Conservation (phyloP, 148 eudicot species). For the Cornus suecica region DNA sequence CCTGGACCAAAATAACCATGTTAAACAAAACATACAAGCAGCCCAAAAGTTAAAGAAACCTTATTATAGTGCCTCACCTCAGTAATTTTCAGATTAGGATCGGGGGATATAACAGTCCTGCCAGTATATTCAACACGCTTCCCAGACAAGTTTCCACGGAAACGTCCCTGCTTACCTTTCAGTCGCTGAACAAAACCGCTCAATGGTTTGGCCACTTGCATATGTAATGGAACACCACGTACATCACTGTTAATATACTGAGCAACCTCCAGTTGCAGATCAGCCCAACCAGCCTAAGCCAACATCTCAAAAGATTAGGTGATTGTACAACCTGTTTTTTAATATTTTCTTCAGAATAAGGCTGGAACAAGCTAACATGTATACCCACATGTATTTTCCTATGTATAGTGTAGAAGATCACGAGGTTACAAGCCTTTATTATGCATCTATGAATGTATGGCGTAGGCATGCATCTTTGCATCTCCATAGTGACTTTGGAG, state of each 20-base stretch:
- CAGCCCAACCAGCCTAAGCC: conserved; percentile 63
- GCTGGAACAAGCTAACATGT: background rate
- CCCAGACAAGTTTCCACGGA: conserved; percentile 89
- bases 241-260: conserved; percentile 87
- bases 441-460: background rate
- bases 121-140: conserved; percentile 99
- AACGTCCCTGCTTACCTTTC: conserved; percentile 96
- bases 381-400: background rate
- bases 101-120: conserved; percentile 96
- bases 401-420: background rate
- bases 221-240: conserved; percentile 41
- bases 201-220: conserved; percentile 44
- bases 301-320: conserved; percentile 1
- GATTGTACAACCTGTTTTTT: too few relatives aligned
- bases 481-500: too few relatives aligned
- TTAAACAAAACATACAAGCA: conserved; percentile 1
- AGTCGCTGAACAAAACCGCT: conserved; percentile 93
- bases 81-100: conserved; percentile 94
- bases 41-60: background rate
- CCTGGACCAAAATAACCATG: conserved; percentile 43
- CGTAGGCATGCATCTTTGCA: too few relatives aligned
- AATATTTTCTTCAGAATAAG: conserved; percentile 2
- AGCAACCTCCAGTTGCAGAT: conserved; percentile 82
- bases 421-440: background rate
- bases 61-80: conserved; percentile 46